These are phyloP conservation scores for Cerrena zonata DNA, from an alignment of 1,284 basidiomycete species.

Conservation along the genomic window DNA sequence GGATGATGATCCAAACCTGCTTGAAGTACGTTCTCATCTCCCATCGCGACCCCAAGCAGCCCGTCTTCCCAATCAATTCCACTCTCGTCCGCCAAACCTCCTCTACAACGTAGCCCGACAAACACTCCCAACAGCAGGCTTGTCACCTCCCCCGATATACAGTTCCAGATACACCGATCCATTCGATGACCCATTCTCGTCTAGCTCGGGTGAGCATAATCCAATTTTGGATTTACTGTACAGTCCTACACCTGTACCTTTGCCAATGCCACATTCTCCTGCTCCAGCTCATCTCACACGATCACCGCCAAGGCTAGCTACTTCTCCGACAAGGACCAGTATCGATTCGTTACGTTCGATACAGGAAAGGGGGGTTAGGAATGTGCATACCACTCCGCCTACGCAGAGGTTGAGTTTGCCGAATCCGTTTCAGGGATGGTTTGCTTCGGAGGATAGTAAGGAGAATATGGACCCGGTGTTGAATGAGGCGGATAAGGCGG, in stretches of 20 bases:
- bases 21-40: constrained; percentile 21
- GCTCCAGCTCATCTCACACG: constrained; percentile 22
- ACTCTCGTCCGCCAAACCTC: constrained; percentile 48
- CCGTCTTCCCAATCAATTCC: constrained; percentile 38
- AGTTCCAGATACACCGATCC: constrained; percentile 24
- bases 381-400: constrained; percentile 23
- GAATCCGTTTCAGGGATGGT: constrained; percentile 46
- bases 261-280: constrained; percentile 26
- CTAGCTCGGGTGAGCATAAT: constrained; percentile 15
- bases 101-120: constrained; percentile 56
- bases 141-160: constrained; percentile 33
- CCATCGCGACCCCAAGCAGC: constrained; percentile 41
- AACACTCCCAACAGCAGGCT: constrained; percentile 59
- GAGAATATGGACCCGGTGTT: constrained; percentile 44
- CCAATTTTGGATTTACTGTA: constrained; percentile 25
- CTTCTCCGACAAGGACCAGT: constrained; percentile 41
- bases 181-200: constrained; percentile 25
- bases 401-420: constrained; percentile 20
- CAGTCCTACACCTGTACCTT: constrained; percentile 24
- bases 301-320: constrained; percentile 28
- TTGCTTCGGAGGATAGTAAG: constrained; percentile 43
- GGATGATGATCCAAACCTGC: constrained; percentile 32
- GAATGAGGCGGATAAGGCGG: constrained; percentile 53
- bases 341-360: constrained; percentile 60
- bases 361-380: constrained; percentile 34